phyloP scores from a whole-genome alignment of 192 early-diverging fungal genomes.

The Rhizophagus clarus region DNA sequence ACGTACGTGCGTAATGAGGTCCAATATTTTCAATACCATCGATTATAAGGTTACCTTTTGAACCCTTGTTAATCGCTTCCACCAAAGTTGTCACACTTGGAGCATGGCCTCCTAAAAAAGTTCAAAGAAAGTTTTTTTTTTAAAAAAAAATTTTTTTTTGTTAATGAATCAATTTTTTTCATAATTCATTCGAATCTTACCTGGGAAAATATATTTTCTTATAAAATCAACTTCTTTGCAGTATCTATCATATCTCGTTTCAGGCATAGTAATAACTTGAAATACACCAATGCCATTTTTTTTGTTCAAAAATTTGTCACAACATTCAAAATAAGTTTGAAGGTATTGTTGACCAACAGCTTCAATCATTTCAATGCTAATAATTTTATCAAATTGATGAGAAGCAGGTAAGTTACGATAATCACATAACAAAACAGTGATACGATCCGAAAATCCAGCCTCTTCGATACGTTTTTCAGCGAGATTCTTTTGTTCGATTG shows the following conservation, averaged over 20 bases:
- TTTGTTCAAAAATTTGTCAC: constrained; percentile 59
- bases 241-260: constrained; percentile 63
- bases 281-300: constrained; percentile 56
- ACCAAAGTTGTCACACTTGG: constrained; percentile 64
- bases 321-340: constrained; percentile 61
- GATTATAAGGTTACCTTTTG: constrained; percentile 55
- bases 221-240: constrained; percentile 64
- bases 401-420: constrained; percentile 61
- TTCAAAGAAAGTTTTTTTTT: neutral
- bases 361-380: constrained; percentile 77
- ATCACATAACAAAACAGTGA: constrained; percentile 66
- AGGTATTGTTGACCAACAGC: constrained; percentile 71
- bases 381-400: constrained; percentile 69
- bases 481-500: constrained; percentile 63
- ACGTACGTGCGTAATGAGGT: constrained; percentile 69
- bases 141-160: neutral
- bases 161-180: too few species aligned
- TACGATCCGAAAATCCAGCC: constrained; percentile 56
- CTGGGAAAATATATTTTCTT: constrained; percentile 77
- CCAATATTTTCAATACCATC: constrained; percentile 66
- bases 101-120: constrained; percentile 52
- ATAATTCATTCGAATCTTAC: constrained; percentile 18
- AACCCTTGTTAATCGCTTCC: constrained; percentile 54
- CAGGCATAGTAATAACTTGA: constrained; percentile 74
- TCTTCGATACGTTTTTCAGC: constrained; percentile 62